phyloP scores from a whole-genome alignment of 2,329 filamentous ascomycete species.

The Sordariomycetes sp. region DNA sequence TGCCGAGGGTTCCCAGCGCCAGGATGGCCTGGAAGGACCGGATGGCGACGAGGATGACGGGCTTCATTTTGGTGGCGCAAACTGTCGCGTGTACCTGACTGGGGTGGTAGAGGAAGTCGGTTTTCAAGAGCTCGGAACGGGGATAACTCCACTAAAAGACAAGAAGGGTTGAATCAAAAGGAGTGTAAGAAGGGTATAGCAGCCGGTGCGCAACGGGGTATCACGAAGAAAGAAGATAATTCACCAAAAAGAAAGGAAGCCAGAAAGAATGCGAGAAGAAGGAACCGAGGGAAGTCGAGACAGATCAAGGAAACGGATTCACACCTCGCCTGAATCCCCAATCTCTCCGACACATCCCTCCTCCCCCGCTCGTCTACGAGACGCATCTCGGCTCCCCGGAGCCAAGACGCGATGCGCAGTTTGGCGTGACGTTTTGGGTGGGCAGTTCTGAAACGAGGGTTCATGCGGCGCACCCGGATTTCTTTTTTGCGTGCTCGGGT shows the following conservation, averaged over 20 bases:
- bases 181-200: slow-evolving; percentile 6
- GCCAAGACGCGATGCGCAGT: neutral
- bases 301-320: neutral
- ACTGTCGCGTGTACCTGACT: neutral
- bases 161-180: neutral
- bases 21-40: slow-evolving; percentile 34
- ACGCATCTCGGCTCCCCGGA: neutral
- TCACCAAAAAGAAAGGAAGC: slow-evolving; percentile 3
- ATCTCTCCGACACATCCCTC: neutral
- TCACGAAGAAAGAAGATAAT: slow-evolving; percentile 8
- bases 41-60: slow-evolving; percentile 11
- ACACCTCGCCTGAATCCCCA: neutral
- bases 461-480: neutral
- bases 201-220: slow-evolving; percentile 3
- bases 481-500: no score
- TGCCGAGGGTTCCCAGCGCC: slow-evolving; percentile 31
- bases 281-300: neutral
- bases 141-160: neutral
- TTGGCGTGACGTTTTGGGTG: neutral
- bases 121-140: neutral
- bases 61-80: neutral
- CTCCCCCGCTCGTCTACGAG: neutral
- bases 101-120: neutral
- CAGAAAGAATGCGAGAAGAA: neutral
- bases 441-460: neutral